Percentiles rank a stretch among this genome's conserved stretches.
Evolutionary conservation across 1,284 basidiomycete species (phyloP).

Genomic region (Ustilago shanxiensis): DNA sequence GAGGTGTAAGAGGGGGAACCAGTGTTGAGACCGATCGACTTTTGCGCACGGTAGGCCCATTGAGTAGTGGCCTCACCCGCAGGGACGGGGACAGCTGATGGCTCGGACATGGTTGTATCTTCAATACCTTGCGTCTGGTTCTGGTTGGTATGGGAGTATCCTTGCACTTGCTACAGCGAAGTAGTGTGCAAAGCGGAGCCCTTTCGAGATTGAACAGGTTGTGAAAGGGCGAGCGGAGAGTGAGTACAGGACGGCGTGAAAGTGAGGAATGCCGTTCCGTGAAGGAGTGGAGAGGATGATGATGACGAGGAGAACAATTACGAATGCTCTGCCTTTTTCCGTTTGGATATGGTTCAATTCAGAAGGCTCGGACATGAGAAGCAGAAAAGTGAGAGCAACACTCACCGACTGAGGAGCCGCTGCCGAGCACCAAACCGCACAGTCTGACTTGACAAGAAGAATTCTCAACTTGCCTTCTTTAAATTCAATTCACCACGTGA

Average conservation of each 20-base stretch:
- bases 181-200: slow-evolving; percentile 1
- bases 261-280: not conserved
- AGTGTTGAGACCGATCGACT: slow-evolving; percentile 85
- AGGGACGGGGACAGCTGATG: slow-evolving; percentile 38
- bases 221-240: not conserved
- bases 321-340: too few relatives aligned
- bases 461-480: not conserved
- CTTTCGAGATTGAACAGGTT: too few relatives aligned
- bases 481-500: slow-evolving; percentile 2
- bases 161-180: slow-evolving; percentile 1
- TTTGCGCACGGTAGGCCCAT: slow-evolving; percentile 83
- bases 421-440: not conserved
- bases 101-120: slow-evolving; percentile 29
- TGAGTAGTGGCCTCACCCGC: slow-evolving; percentile 51
- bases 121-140: not conserved
- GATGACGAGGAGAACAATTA: not conserved
- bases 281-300: not conserved
- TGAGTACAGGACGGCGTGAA: too few relatives aligned
- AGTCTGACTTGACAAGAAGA: slow-evolving; percentile 2
- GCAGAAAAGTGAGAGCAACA: too few relatives aligned
- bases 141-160: too few relatives aligned
- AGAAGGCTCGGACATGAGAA: too few relatives aligned
- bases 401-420: not conserved
- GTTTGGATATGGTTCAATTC: too few relatives aligned
- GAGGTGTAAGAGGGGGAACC: slow-evolving; percentile 82